These are phyloP conservation scores for Blastomyces silverae DNA, from an alignment of 2,329 filamentous ascomycete species.

Conservation along the genomic window DNA sequence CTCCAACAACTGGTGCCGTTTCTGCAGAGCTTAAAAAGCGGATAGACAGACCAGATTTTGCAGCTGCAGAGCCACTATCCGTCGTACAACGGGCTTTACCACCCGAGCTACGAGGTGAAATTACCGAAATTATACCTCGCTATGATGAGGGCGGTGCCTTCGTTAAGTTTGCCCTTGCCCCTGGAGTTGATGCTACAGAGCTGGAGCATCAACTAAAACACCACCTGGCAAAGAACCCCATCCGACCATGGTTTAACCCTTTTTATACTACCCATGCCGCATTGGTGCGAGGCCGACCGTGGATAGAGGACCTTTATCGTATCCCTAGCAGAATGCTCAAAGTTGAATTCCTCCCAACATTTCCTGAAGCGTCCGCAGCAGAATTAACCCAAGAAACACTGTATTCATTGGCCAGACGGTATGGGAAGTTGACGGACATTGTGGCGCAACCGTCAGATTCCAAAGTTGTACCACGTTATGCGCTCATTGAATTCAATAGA, in stretches of 20 bases:
- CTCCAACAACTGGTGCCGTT: constrained; percentile 39
- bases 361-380: constrained; percentile 61
- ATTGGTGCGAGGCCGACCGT: constrained; percentile 75
- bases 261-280: constrained; percentile 63
- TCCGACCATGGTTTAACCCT: constrained; percentile 87
- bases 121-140: constrained; percentile 75
- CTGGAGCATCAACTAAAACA: constrained; percentile 57
- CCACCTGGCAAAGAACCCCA: constrained; percentile 60
- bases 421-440: constrained; percentile 87
- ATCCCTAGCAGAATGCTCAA: constrained; percentile 69
- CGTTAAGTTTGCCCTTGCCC: constrained; percentile 67
- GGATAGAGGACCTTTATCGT: constrained; percentile 86
- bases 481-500: constrained; percentile 67
- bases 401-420: constrained; percentile 79
- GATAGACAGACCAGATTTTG: constrained; percentile 47
- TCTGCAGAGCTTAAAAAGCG: constrained; percentile 45
- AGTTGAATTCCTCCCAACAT: constrained; percentile 74
- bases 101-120: constrained; percentile 54
- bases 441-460: constrained; percentile 74
- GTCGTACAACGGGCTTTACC: constrained; percentile 59
- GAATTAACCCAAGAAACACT: constrained; percentile 81
- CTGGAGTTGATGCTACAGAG: constrained; percentile 43
- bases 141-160: constrained; percentile 91
- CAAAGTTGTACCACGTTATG: constrained; percentile 73
- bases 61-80: constrained; percentile 50